These are phyloP conservation scores for Cercospora nicotianae DNA, from an alignment of 2,329 filamentous ascomycete species.

Conservation along the genomic window DNA sequence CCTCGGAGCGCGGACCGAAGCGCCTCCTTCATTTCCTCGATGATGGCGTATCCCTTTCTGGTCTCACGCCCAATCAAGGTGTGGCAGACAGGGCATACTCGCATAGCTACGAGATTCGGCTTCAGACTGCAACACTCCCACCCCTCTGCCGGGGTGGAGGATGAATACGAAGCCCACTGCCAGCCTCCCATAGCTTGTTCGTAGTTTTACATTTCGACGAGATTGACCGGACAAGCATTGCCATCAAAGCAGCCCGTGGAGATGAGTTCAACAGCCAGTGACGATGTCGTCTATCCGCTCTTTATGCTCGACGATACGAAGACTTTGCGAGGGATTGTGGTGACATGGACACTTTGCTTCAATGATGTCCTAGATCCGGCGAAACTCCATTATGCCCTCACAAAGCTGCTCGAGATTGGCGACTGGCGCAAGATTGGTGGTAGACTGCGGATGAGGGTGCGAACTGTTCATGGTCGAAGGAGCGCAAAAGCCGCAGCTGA, in stretches of 20 bases:
- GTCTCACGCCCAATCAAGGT: no score
- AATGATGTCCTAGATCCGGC: conserved; percentile 19
- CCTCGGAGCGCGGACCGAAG: not conserved
- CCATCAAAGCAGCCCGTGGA: no score
- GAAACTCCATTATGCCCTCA: conserved; percentile 31
- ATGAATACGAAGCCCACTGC: no score
- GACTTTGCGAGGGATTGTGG: conserved; percentile 9
- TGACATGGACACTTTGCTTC: conserved; percentile 19
- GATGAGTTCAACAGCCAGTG: not conserved
- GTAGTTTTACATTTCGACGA: not conserved
- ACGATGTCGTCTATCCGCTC: conserved; percentile 24
- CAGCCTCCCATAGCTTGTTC: no score
- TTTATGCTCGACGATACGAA: conserved; percentile 8
- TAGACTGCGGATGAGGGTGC: not conserved
- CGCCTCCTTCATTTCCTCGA: not conserved
- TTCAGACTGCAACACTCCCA: no score
- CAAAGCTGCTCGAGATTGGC: not conserved
- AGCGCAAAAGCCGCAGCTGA: no score
- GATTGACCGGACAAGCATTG: no score
- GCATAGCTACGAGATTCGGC: not conserved
- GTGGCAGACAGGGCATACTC: not conserved
- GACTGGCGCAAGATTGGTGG: conserved; percentile 8
- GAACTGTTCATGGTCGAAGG: not conserved
- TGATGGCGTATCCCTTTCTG: not conserved
- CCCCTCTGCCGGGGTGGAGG: not conserved